phyloP scores from a whole-genome alignment of 2,329 filamentous ascomycete genomes.

The Leptographium galeiforme region DNA sequence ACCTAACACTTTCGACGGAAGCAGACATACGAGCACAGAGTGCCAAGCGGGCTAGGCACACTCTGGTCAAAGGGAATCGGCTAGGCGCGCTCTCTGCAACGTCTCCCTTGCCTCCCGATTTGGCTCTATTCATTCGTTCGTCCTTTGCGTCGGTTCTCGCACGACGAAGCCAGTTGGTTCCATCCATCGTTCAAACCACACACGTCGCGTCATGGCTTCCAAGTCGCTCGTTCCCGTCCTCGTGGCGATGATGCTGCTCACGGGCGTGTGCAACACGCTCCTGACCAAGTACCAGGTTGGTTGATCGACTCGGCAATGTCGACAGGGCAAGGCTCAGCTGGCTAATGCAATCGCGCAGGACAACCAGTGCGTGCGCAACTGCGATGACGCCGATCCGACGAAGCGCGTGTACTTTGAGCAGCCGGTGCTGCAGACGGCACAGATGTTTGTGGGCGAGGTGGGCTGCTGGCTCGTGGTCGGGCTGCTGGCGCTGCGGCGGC shows the following conservation, averaged over 20 bases:
- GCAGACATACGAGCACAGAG: not conserved
- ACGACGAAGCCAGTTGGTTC: no score
- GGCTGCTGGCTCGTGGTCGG: conserved; percentile 90
- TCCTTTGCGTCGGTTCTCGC: no score
- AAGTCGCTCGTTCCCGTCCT: conserved; percentile 66
- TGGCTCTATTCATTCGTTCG: not conserved
- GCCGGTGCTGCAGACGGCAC: conserved; percentile 87
- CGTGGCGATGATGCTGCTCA: conserved; percentile 92
- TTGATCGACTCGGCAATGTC: no score
- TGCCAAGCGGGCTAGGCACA: not conserved
- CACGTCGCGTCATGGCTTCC: conserved; percentile 44
- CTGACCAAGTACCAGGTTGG: conserved; percentile 81
- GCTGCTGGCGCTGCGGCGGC: conserved; percentile 50
- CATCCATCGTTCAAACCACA: no score
- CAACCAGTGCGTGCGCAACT: conserved; percentile 92
- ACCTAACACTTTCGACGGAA: no score
- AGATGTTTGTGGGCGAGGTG: conserved; percentile 97
- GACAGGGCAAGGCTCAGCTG: no score
- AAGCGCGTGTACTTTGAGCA: conserved; percentile 73
- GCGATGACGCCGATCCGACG: conserved; percentile 53
- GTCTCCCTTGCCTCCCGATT: not conserved
- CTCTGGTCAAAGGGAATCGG: not conserved
- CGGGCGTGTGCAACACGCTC: conserved; percentile 91
- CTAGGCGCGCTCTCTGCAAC: not conserved
- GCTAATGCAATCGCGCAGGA: conserved; percentile 40